These are phyloP conservation scores for Pichia exigua DNA, from an alignment of 805 yeast genomes.

Conservation along the genomic window DNA sequence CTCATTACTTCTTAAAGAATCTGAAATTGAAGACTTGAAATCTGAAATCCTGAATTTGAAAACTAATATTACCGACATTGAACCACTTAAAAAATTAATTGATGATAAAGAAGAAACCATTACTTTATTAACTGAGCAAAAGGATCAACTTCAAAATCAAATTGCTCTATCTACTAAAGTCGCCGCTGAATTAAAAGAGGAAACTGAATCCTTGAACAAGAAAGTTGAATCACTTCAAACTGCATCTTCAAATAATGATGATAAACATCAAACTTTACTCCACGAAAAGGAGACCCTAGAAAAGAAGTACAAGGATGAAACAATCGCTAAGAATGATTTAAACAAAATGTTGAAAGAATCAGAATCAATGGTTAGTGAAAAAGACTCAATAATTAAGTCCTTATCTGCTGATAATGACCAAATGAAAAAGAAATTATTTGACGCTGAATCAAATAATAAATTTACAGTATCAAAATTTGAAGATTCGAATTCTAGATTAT, in stretches of 20 bases:
- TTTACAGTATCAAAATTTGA: neutral
- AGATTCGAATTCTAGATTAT: neutral
- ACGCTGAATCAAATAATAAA: neutral
- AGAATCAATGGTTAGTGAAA: neutral
- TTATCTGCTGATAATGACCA: neutral
- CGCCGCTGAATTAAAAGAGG: neutral
- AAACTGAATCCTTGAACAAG: neutral
- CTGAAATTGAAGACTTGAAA: neutral
- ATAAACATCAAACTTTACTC: neutral
- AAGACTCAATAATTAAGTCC: neutral
- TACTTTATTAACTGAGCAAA: neutral
- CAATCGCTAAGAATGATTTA: neutral
- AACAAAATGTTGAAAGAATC: neutral
- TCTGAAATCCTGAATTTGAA: neutral
- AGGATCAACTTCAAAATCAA: neutral
- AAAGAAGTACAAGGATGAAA: neutral
- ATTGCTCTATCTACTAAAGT: neutral
- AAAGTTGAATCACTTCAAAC: neutral
- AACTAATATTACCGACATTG: neutral
- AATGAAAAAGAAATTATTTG: neutral
- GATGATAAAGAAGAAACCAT: neutral
- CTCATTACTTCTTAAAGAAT: neutral
- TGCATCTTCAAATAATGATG: neutral
- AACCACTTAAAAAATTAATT: neutral
- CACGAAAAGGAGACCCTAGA: neutral